Conservation (phyloP, 306 rosid genomes). For the Rubus idaeus region DNA sequence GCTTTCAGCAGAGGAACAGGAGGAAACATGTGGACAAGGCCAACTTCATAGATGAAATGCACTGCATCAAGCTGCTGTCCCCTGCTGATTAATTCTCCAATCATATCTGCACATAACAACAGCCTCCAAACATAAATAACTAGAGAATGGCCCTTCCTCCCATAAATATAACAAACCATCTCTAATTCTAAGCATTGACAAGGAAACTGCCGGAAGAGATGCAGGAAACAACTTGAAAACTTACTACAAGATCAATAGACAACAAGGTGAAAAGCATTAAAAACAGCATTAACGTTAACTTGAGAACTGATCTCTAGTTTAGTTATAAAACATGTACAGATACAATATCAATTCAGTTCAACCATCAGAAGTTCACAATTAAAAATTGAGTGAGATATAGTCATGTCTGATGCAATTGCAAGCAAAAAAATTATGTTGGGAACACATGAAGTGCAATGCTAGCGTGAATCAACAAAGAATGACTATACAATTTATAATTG, state of each 20-base stretch:
- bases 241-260: background rate
- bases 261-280: background rate
- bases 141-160: background rate
- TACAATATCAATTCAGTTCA: background rate
- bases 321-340: background rate
- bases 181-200: background rate
- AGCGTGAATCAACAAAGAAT: background rate
- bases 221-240: background rate
- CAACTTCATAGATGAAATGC: conserved; percentile 92
- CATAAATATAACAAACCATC: background rate
- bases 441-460: background rate
- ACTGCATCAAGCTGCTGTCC: conserved; percentile 99
- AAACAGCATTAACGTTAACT: background rate
- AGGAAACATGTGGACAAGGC: conserved; percentile 75
- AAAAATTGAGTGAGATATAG: background rate
- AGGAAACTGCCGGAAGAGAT: background rate
- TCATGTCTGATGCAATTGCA: background rate
- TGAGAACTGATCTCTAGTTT: background rate
- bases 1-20: conserved; percentile 89
- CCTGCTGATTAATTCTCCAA: conserved; percentile 83
- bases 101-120: conserved; percentile 64
- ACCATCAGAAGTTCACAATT: background rate
- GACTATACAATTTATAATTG: background rate
- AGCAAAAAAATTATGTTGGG: background rate
- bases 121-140: conserved; percentile 9